phyloP scores from a whole-genome alignment of 2,329 filamentous ascomycete genomes.

The Clarireedia homoeocarpa region DNA sequence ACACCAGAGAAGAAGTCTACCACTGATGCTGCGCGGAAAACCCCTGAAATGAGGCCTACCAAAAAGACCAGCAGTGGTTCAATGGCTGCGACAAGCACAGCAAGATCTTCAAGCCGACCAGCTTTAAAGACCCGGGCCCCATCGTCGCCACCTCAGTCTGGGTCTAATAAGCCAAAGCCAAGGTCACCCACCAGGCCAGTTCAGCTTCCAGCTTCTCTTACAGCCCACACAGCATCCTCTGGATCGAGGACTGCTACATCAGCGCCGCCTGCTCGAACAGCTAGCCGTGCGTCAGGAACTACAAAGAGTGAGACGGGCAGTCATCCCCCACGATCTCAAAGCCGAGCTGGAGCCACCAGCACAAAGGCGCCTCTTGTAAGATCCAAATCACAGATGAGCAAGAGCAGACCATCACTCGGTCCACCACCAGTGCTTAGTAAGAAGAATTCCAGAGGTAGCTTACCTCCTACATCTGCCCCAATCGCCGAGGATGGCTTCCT shows the following conservation, averaged over 20 bases:
- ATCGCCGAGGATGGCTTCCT: slow-evolving; percentile 61
- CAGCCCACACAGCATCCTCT: slow-evolving; percentile 62
- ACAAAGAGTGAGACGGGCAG: slow-evolving; percentile 21
- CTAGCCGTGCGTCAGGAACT: slow-evolving; percentile 35
- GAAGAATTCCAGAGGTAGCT: slow-evolving; percentile 43
- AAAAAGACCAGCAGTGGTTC: slow-evolving; percentile 18
- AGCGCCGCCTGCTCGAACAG: slow-evolving; percentile 31
- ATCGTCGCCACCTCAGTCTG: slow-evolving; percentile 25
- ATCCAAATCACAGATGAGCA: slow-evolving; percentile 23
- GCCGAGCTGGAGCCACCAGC: slow-evolving; percentile 19
- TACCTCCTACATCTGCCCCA: slow-evolving; percentile 43
- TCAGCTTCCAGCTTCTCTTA: slow-evolving; percentile 58
- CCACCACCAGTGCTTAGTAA: slow-evolving; percentile 43
- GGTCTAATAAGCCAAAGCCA: slow-evolving; percentile 49
- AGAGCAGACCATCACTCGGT: slow-evolving; percentile 37
- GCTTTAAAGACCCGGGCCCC: slow-evolving; percentile 21
- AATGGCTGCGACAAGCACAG: slow-evolving; percentile 11
- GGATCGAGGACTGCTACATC: slow-evolving; percentile 49
- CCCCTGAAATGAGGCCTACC: slow-evolving; percentile 13
- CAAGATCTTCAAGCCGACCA: slow-evolving; percentile 17
- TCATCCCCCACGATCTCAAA: slow-evolving; percentile 28
- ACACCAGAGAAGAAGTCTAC: slow-evolving; percentile 12
- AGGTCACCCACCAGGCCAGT: slow-evolving; percentile 64
- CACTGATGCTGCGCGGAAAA: slow-evolving; percentile 24
- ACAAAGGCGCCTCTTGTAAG: slow-evolving; percentile 16